Evolutionary conservation across 106 monocot species (phyloP).

Genomic region (Platanthera zijinensis): DNA sequence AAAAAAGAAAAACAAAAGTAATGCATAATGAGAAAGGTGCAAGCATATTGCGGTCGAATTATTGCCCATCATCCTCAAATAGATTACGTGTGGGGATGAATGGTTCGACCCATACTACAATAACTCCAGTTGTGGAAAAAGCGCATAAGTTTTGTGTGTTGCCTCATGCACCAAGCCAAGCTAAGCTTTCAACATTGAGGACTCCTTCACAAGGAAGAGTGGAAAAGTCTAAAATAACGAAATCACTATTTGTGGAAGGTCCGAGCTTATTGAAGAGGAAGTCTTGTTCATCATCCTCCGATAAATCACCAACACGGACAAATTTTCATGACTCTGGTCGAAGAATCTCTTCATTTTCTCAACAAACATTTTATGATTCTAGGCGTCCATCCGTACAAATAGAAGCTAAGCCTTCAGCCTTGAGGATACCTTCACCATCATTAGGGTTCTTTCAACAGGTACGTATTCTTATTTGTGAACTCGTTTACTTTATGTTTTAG

Average conservation of each 20-base stretch:
- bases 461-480: background rate
- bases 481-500: background rate
- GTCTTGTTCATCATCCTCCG: constrained; percentile 6
- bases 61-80: constrained; percentile 5
- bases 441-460: constrained; percentile 68
- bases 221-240: constrained; percentile 17
- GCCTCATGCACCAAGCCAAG: constrained; percentile 13
- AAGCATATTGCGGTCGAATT: constrained; percentile 6
- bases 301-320: background rate
- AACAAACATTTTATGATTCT: constrained; percentile 11
- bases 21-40: constrained; percentile 8
- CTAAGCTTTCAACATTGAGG: constrained; percentile 48
- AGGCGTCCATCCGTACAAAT: constrained; percentile 10
- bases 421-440: constrained; percentile 74
- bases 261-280: constrained; percentile 1
- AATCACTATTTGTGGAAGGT: constrained; percentile 8
- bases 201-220: constrained; percentile 66
- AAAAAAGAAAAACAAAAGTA: constrained; percentile 15
- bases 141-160: constrained; percentile 3
- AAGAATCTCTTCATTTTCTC: constrained; percentile 1
- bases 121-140: background rate
- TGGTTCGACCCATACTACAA: background rate
- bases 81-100: constrained; percentile 3
- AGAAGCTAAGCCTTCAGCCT: constrained; percentile 39
- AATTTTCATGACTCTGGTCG: constrained; percentile 8